A percentile compares a stretch with the other conserved stretches of the same genome.
These are phyloP conservation scores for Syzygium malaccense DNA, from an alignment of 441 rosid genomes.

Conservation along the genomic window DNA sequence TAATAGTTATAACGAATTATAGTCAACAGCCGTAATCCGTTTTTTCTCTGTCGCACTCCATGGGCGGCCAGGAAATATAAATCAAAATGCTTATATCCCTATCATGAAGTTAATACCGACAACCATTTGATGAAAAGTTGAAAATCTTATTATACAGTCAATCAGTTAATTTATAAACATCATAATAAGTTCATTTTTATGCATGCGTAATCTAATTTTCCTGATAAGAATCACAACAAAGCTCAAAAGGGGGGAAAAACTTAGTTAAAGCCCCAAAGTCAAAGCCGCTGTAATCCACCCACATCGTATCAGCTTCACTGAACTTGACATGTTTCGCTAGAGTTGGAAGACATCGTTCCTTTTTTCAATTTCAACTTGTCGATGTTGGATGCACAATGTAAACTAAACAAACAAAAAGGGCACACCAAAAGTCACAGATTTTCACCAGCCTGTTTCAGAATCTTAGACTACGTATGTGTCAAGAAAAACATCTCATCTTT, in stretches of 20 bases:
- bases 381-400: not conserved
- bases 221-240: not conserved
- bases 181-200: not conserved
- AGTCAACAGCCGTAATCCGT: too few species aligned
- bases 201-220: not conserved
- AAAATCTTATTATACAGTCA: too few species aligned
- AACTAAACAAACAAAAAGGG: not conserved
- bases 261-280: not conserved
- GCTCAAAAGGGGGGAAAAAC: not conserved
- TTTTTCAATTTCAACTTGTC: not conserved
- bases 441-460: not conserved
- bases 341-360: not conserved
- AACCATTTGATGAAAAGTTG: not conserved
- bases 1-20: too few species aligned
- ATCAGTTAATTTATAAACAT: not conserved
- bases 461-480: not conserved
- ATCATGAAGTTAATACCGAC: not conserved
- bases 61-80: too few species aligned
- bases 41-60: too few species aligned
- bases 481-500: not conserved
- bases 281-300: not conserved
- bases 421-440: not conserved
- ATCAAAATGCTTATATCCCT: not conserved
- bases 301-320: not conserved
- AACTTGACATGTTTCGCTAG: not conserved